phyloP scores from a whole-genome alignment of 495 filamentous ascomycete genomes.

The Xylaria venustula region DNA sequence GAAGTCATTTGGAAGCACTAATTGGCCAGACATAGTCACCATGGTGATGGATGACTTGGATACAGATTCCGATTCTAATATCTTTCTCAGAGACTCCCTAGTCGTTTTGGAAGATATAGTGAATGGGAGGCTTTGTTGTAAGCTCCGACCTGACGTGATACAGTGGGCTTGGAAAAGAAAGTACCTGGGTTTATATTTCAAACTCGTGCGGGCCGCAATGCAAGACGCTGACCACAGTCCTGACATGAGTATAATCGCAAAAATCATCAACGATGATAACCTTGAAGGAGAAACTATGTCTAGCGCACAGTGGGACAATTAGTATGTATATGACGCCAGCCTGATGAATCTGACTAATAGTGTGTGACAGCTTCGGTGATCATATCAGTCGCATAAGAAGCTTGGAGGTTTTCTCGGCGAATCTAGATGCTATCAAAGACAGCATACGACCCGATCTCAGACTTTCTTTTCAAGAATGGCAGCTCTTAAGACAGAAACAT shows the following conservation, averaged over 20 bases:
- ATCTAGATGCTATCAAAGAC: neutral
- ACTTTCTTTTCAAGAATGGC: no score
- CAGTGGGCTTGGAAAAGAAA: neutral
- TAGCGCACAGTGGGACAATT: neutral
- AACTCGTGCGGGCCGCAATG: neutral
- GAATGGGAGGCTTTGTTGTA: neutral
- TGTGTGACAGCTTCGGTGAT: neutral
- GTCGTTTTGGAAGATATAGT: neutral
- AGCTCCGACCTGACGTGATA: neutral
- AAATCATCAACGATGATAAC: neutral
- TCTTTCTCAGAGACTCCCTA: neutral
- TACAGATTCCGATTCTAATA: no score
- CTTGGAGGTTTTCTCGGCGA: neutral
- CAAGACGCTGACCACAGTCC: fast-evolving
- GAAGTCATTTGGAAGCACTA: neutral
- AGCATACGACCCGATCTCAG: neutral
- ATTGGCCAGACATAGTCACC: neutral
- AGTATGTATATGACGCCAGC: neutral
- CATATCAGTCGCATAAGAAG: neutral
- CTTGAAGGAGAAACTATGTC: neutral
- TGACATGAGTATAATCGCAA: neutral
- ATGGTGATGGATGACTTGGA: neutral
- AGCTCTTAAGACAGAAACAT: no score
- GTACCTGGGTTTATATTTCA: neutral
- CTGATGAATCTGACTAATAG: neutral